phyloP scores from a whole-genome alignment of 345 rosid genomes.

The Salix caprea region DNA sequence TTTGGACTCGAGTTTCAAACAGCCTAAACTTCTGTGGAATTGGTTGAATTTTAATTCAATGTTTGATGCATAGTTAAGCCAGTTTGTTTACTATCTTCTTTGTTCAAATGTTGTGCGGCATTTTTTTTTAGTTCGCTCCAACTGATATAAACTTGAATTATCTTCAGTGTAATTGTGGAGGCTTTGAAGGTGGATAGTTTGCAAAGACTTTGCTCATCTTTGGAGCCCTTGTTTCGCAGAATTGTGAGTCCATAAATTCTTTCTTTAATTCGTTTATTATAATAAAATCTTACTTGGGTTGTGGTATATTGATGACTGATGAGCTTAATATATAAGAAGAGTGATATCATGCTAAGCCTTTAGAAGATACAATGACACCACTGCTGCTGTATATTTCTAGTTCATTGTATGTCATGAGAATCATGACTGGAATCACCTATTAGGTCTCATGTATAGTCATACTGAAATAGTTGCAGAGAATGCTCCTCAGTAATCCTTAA shows the following conservation, averaged over 20 bases:
- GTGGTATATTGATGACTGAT: neutral
- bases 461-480: neutral
- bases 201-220: conserved; percentile 83
- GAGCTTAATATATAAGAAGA: neutral
- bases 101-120: neutral
- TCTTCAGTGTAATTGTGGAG: conserved; percentile 84
- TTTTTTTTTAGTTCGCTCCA: conserved; percentile 10
- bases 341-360: neutral
- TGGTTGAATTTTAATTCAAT: neutral
- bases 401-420: neutral
- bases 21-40: neutral
- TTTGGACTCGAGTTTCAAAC: neutral
- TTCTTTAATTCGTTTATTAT: neutral
- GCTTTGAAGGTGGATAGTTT: conserved; percentile 91
- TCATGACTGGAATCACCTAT: neutral
- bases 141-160: conserved; percentile 14
- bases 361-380: neutral
- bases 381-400: neutral
- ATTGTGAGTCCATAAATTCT: conserved; percentile 52
- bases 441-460: neutral
- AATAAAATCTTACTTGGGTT: neutral
- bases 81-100: neutral
- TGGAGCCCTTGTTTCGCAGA: conserved; percentile 93
- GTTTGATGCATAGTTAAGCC: neutral
- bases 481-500: neutral